These are phyloP conservation scores for Durotheca rogersii DNA, from an alignment of 495 filamentous ascomycete genomes.

Conservation along the genomic window DNA sequence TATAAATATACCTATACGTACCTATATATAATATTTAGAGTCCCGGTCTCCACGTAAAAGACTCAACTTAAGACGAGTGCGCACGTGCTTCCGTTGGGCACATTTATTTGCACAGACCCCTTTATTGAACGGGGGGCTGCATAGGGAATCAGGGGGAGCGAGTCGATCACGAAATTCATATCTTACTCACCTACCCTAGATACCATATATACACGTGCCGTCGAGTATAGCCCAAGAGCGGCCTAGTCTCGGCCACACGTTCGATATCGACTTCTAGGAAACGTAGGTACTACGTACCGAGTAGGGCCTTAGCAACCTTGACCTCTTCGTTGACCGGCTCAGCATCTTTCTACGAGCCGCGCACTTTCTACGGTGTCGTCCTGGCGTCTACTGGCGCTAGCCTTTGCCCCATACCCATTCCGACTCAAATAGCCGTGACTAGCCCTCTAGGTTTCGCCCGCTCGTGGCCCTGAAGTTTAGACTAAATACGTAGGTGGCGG, in stretches of 20 bases:
- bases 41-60: too few relatives aligned
- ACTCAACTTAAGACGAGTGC: too few relatives aligned
- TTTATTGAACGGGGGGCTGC: background rate
- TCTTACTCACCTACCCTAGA: background rate
- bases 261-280: background rate
- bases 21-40: background rate
- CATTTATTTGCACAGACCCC: background rate
- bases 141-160: background rate
- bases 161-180: background rate
- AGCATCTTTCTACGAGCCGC: constrained; percentile 6
- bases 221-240: background rate
- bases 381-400: constrained; percentile 16
- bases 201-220: background rate
- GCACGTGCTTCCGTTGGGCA: background rate
- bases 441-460: background rate
- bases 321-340: background rate
- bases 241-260: background rate
- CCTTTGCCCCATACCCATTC: constrained; percentile 12
- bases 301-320: background rate
- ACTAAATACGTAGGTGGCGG: constrained; percentile 9
- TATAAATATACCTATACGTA: too few relatives aligned
- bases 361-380: constrained; percentile 1
- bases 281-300: too few relatives aligned
- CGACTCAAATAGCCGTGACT: background rate
- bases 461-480: constrained; percentile 1